A percentile compares a stretch with the other conserved stretches of the same genome.
Conservation (phyloP, 2,329 filamentous ascomycete species). For the Sclerotinia spermophila region DNA sequence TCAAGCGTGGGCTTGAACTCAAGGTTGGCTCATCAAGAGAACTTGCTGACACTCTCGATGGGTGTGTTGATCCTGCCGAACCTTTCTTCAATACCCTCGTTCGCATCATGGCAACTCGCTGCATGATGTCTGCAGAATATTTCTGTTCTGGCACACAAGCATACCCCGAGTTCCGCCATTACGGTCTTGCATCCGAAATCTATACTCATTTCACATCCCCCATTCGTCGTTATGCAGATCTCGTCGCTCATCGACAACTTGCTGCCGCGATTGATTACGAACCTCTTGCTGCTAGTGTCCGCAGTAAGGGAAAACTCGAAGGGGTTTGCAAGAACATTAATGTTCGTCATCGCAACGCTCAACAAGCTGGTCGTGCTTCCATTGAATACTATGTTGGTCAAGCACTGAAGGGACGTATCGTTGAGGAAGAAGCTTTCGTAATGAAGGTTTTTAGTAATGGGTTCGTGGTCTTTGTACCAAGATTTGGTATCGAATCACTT, state of each 20-base stretch:
- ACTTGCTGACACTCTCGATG: conserved; percentile 88
- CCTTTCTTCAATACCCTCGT: conserved; percentile 99
- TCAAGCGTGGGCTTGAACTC: conserved; percentile 78
- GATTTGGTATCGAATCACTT: conserved; percentile 91
- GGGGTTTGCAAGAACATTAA: conserved; percentile 98
- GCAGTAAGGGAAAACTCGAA: conserved; percentile 80
- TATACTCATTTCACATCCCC: conserved; percentile 99
- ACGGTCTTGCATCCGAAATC: conserved; percentile 92
- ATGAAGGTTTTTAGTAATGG: conserved; percentile 98
- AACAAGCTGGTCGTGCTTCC: conserved; percentile 88
- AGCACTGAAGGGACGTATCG: conserved; percentile 73
- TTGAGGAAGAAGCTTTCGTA: conserved; percentile 87
- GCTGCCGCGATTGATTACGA: conserved; percentile 95
- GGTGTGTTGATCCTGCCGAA: conserved; percentile 72
- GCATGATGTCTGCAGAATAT: conserved; percentile 99
- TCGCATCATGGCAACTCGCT: conserved; percentile 94
- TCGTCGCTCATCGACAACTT: conserved; percentile 89
- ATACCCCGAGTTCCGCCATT: conserved; percentile 93
- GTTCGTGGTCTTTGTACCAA: conserved; percentile 91
- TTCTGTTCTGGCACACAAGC: conserved; percentile 93
- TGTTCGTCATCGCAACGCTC: conserved; percentile 91
- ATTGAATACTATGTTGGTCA: conserved; percentile 99
- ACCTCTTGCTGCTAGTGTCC: conserved; percentile 73
- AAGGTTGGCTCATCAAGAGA: conserved; percentile 83
- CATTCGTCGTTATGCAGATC: conserved; percentile 95